Evolutionary conservation across 768 basidiomycete genomes (phyloP), one percentile per base, ranked within the genome.

Genomic region (Gloeopeniophorella convolvens): DNA sequence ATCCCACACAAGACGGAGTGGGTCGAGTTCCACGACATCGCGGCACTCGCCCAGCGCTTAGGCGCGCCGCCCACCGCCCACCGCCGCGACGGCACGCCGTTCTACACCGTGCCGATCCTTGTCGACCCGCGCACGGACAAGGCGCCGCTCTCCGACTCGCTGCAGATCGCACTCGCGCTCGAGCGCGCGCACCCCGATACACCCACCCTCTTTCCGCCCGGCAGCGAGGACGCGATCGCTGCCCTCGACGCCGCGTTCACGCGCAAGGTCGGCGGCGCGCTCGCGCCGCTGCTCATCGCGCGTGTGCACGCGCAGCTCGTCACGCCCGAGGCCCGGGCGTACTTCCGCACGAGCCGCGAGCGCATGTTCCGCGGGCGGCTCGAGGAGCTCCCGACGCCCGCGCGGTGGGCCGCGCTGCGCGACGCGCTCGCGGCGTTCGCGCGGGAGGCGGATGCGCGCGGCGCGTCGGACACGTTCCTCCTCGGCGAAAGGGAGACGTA

Each of bases 11-110:
- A 65, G 56, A 78, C 77, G 5, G 67, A 71, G 37, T 77, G 74
- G 72, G 60, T 80, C 46, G 77, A 79, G 50, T 75, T 70, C 52
- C 73, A 73, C 3, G 75, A 80, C 45, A 73, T 82, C 45, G 70
- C 63, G 43, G 26, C 43, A 0, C 56, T 62, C 39, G 62, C 62
- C 60, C 65, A 65, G 47, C 63, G 70, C 45, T 48, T 72, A 16
- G 70, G 71, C 1, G 69, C 72, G 2, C 47, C 59, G 1, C 68
- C 73, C 10, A 73, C 70, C 0, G 37, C 33, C 15, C 60, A 40
- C 13, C 63, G 63, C 21, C 50, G 60, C 3, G 67, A 72, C 41
- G 70, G 70, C 0, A 41, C 44, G 10, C 64, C 62, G 1, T 52
- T 47, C 26, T 74, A 76, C 59, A 75, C 75, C 9, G 62, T 75